Conservation (phyloP, 2,329 filamentous ascomycete genomes). For the Neonectria punicea region DNA sequence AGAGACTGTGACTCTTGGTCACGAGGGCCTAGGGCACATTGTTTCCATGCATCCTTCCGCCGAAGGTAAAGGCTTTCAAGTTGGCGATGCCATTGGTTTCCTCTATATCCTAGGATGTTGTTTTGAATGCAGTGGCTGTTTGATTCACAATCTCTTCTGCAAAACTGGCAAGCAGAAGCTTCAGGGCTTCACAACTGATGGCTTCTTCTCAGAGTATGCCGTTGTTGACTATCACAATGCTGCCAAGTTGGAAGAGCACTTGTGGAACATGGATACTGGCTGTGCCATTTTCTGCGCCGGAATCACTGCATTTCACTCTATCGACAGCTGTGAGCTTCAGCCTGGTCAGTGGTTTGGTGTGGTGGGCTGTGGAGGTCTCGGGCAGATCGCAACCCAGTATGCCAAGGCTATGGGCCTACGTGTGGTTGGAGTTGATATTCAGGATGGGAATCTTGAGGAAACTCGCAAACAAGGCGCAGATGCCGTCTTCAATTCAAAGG, state of each 20-base stretch:
- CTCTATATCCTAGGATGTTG: conserved; percentile 58
- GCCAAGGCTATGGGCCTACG: conserved; percentile 57
- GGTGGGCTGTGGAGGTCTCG: conserved; percentile 56
- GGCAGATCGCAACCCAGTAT: conserved; percentile 58
- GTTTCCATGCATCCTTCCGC: conserved; percentile 50
- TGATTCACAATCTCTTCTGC: conserved; percentile 55
- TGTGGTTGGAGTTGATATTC: conserved; percentile 56
- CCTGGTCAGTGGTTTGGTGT: conserved; percentile 54
- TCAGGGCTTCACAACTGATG: conserved; percentile 55
- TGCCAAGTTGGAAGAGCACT: conserved; percentile 51
- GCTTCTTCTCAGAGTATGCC: conserved; percentile 60
- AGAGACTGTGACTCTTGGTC: conserved; percentile 48
- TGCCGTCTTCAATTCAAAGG: conserved; percentile 54
- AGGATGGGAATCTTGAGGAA: conserved; percentile 53
- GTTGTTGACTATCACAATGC: conserved; percentile 58
- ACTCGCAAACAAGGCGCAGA: conserved; percentile 54
- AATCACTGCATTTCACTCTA: conserved; percentile 56
- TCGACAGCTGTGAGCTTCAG: conserved; percentile 50
- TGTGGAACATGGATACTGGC: conserved; percentile 34
- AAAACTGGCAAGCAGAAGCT: conserved; percentile 50
- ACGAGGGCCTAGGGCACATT: conserved; percentile 59
- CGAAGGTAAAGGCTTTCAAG: conserved; percentile 51
- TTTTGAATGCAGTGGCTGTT: conserved; percentile 58
- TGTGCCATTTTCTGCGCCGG: conserved; percentile 62
- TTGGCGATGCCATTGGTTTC: conserved; percentile 58